Evolutionary conservation across 2,329 filamentous ascomycete genomes (phyloP).

Genomic region (Xylaria sp.): DNA sequence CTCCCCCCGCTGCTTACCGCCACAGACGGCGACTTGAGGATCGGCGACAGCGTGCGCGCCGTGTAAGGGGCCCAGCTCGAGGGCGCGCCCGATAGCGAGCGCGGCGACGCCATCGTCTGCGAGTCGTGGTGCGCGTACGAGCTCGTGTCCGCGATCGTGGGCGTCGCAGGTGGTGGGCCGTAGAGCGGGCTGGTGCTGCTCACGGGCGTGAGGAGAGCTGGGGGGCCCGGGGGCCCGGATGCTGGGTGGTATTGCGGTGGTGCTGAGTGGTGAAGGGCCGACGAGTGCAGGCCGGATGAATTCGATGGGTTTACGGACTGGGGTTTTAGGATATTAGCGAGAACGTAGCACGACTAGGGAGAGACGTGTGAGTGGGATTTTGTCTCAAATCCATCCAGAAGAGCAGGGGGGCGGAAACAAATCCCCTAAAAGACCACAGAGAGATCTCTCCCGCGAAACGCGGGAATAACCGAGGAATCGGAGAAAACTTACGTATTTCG

Average conservation of each 20-base stretch:
- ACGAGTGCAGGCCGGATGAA: constrained; percentile 27
- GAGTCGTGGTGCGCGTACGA: constrained; percentile 54
- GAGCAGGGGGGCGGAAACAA: too few species aligned
- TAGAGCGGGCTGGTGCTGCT: constrained; percentile 50
- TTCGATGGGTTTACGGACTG: constrained; percentile 47
- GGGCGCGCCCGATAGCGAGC: constrained; percentile 60
- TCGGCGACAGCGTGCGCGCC: constrained; percentile 57
- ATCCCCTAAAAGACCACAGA: too few species aligned
- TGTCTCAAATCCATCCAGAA: neutral
- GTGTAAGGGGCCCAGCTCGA: constrained; percentile 62
- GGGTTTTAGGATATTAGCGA: constrained; percentile 15
- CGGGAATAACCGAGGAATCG: neutral
- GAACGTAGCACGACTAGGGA: neutral
- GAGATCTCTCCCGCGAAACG: too few species aligned
- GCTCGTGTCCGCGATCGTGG: constrained; percentile 53
- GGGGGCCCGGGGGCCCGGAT: constrained; percentile 32
- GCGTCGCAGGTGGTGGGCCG: constrained; percentile 50
- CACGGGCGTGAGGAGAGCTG: constrained; percentile 48
- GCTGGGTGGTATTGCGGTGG: constrained; percentile 37
- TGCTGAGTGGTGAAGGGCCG: constrained; percentile 24
- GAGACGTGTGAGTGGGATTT: neutral
- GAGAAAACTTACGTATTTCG: constrained; percentile 75
- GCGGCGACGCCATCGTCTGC: constrained; percentile 63
- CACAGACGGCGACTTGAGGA: constrained; percentile 51
- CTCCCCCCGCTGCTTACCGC: constrained; percentile 10